Evolutionary conservation across 371 early-diverging fungal genomes (phyloP).

Genomic region (Paraphysoderma sedebokerense): DNA sequence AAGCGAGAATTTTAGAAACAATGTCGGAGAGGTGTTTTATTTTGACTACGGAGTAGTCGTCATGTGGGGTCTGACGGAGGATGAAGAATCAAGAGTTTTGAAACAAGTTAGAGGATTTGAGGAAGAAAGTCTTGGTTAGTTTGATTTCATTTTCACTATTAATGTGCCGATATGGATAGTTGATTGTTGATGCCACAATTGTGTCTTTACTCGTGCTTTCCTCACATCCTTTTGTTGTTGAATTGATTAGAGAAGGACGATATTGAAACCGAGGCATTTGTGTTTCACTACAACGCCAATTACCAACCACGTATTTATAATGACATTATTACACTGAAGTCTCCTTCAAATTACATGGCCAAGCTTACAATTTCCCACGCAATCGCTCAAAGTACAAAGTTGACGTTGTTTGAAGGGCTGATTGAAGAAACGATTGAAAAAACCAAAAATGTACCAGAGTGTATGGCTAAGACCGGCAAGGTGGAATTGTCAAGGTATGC

Average conservation of each 20-base stretch:
- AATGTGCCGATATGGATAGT: too few relatives aligned
- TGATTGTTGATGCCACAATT: too few relatives aligned
- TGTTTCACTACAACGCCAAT: conserved; percentile 59
- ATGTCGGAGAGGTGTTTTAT: conserved; percentile 48
- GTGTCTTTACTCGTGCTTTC: conserved; percentile 17
- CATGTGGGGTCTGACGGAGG: conserved; percentile 84
- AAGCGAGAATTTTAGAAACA: not conserved
- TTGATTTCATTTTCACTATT: too few relatives aligned
- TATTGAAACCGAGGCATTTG: conserved; percentile 80
- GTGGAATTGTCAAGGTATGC: conserved; percentile 47
- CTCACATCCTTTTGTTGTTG: not conserved
- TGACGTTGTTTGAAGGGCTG: conserved; percentile 61
- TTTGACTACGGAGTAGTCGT: conserved; percentile 93
- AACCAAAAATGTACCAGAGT: conserved; percentile 67
- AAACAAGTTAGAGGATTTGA: conserved; percentile 49
- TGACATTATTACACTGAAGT: conserved; percentile 52
- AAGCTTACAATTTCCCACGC: conserved; percentile 73
- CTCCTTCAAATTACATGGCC: conserved; percentile 14
- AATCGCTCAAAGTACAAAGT: conserved; percentile 72
- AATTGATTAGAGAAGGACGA: conserved; percentile 23
- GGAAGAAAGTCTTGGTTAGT: conserved; percentile 43
- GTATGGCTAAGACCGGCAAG: conserved; percentile 62
- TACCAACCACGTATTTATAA: conserved; percentile 39
- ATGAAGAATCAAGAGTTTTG: conserved; percentile 60
- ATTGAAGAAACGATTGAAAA: conserved; percentile 67